Evolutionary conservation across 2,329 filamentous ascomycete genomes (phyloP), one percentile per base, ranked within the genome.

Genomic region (Berkeleyomyces rouxiae): DNA sequence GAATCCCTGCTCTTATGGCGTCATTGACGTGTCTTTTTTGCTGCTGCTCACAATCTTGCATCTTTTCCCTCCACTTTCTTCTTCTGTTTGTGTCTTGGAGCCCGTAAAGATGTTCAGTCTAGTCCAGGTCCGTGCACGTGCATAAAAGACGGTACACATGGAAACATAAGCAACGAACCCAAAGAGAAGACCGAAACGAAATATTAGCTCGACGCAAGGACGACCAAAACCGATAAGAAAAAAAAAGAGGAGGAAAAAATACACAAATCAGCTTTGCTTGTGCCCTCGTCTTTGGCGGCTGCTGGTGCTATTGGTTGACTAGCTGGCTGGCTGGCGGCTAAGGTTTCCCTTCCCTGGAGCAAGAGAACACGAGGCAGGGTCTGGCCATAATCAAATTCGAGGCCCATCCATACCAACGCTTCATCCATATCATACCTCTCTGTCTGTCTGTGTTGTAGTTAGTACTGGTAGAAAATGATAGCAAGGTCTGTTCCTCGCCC

Each of bases 1-100:
- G 11, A 9, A 59, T 59, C 58, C 58, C 58, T 59, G 58, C 13
- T 46, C 9, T 23, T 47, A 59, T 59, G 58, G 58, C 58, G 58
- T 59, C 58, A 59, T 59, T 59, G 43, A 59, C 42, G 10, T 46
- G 43, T 39, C n/a, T 59, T 46, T 59, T 47, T 59, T 40, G 7
- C 39, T 57, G 42, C 42, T 43, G 9, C 42, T 43, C 42, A 13
- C 42, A 43, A 43, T 43, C 42, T 43, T 43, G 42, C 10, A 43
- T 49, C 46, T 49, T 13, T 23, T 49, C 31, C 31, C 46, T 49
- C 46, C n/a, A 16, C 46, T 49, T 13, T 13, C 5, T 47, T 47
- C 44, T 16, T 47, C 23, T 23, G 5, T 23, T 49, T 49, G n/a
- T 49, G n/a, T 23, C 46, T 49, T 23, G 11, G n/a, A 7, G n/a